Evolutionary conservation across 352 stramenopile genomes (phyloP).

Genomic region (Globisporangium spiculum): DNA sequence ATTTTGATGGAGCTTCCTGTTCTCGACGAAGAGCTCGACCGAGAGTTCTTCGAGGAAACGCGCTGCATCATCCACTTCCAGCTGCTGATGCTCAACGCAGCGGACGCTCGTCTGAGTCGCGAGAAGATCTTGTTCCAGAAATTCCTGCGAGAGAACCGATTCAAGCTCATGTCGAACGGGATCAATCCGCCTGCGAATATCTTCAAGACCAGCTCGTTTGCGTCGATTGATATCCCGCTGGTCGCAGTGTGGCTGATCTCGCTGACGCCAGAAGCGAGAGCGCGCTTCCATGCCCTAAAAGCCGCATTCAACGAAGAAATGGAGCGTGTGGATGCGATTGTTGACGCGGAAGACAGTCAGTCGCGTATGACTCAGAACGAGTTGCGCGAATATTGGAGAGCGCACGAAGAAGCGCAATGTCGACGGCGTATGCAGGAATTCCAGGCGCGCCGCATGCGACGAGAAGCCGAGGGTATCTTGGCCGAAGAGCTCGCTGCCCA

Average conservation of each 20-base stretch:
- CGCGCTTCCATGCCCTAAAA: conserved; percentile 88
- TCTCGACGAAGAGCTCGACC: conserved; percentile 73
- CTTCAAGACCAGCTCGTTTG: conserved; percentile 87
- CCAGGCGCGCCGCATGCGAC: conserved; percentile 62
- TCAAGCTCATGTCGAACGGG: conserved; percentile 92
- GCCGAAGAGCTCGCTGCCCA: conserved; percentile 38
- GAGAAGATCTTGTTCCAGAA: conserved; percentile 93
- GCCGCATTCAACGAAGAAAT: conserved; percentile 86
- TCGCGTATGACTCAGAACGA: conserved; percentile 43
- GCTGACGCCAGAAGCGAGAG: conserved; percentile 76
- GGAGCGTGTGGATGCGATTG: conserved; percentile 68
- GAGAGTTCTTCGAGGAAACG: conserved; percentile 87
- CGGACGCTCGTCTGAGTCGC: conserved; percentile 81
- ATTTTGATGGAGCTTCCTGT: conserved; percentile 59
- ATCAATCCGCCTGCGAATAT: conserved; percentile 90
- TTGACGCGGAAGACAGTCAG: conserved; percentile 71
- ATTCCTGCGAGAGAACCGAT: conserved; percentile 92
- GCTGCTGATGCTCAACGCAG: conserved; percentile 86
- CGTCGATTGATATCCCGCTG: conserved; percentile 88
- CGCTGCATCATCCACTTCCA: conserved; percentile 90
- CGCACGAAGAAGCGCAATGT: conserved; percentile 67
- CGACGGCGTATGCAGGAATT: conserved; percentile 75
- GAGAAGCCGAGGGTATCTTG: conserved; percentile 60
- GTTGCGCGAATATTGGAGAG: conserved; percentile 51
- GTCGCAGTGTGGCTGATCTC: conserved; percentile 89